These are phyloP conservation scores for Alternaria brassicicola DNA, from an alignment of 2,329 filamentous ascomycete genomes.

Conservation along the genomic window DNA sequence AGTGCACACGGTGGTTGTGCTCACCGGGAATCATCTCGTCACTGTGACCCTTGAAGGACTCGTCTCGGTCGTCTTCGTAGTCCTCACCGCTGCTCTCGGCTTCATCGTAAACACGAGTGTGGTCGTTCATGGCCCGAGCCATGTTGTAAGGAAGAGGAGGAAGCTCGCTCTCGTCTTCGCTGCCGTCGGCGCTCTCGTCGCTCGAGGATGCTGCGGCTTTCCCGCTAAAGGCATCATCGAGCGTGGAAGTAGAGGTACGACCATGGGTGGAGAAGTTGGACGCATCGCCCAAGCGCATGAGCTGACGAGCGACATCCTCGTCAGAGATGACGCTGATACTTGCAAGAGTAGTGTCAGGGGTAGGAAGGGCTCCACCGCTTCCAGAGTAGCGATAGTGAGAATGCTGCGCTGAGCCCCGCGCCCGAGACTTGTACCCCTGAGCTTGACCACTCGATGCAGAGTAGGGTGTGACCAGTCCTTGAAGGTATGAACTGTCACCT, in stretches of 20 bases:
- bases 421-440: conserved; percentile 44
- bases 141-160: conserved; percentile 46
- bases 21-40: conserved; percentile 54
- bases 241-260: conserved; percentile 88
- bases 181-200: conserved; percentile 72
- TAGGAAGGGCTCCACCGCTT: conserved; percentile 73
- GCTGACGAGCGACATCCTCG: conserved; percentile 94
- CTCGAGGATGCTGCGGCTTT: conserved; percentile 64
- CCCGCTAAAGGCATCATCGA: conserved; percentile 92
- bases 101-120: conserved; percentile 55
- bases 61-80: conserved; percentile 60
- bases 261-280: conserved; percentile 87
- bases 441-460: conserved; percentile 40
- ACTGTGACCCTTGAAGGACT: conserved; percentile 61
- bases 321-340: conserved; percentile 86
- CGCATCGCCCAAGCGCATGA: conserved; percentile 94
- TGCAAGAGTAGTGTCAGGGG: conserved; percentile 94
- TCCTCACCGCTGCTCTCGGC: conserved; percentile 66
- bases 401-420: conserved; percentile 47
- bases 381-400: conserved; percentile 50
- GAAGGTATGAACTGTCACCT: conserved; percentile 44
- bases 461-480: conserved; percentile 47
- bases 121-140: conserved; percentile 23
- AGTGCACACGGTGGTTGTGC: conserved; percentile 53
- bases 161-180: conserved; percentile 62